These are phyloP conservation scores for Theobroma grandiflorum DNA, from an alignment of 441 rosid species.

Conservation along the genomic window DNA sequence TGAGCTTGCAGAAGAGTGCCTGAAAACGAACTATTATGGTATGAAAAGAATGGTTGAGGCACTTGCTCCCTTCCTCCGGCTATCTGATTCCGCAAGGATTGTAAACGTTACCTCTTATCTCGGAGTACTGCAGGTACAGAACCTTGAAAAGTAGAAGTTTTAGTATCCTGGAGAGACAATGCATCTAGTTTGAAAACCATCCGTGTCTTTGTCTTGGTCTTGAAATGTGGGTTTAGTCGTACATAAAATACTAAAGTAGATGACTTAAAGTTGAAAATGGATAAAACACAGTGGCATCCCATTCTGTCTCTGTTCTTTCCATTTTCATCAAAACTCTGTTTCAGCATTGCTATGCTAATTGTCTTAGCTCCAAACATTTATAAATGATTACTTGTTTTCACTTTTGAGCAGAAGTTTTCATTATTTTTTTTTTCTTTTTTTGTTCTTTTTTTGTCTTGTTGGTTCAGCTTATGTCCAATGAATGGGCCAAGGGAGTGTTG, in stretches of 20 bases:
- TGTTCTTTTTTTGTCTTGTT: background rate
- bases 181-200: background rate
- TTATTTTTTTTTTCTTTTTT: background rate
- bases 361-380: background rate
- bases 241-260: too few species aligned
- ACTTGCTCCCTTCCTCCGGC: constrained; percentile 41
- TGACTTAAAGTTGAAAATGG: background rate
- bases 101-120: constrained; percentile 42
- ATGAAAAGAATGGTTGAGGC: constrained; percentile 50
- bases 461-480: constrained; percentile 21
- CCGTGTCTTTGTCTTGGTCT: background rate
- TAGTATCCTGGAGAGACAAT: background rate
- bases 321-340: background rate
- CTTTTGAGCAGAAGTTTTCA: background rate
- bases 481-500: constrained; percentile 26
- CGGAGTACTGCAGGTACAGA: constrained; percentile 48
- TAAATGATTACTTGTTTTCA: background rate
- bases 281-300: background rate
- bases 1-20: constrained; percentile 44
- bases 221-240: too few species aligned
- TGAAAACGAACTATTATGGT: constrained; percentile 53
- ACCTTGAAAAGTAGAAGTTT: background rate
- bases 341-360: too few species aligned
- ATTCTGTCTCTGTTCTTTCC: background rate
- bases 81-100: constrained; percentile 50